Base-by-base conservation (phyloP, 768 basidiomycete species). In the Tricholoma saponaceum region DNA sequence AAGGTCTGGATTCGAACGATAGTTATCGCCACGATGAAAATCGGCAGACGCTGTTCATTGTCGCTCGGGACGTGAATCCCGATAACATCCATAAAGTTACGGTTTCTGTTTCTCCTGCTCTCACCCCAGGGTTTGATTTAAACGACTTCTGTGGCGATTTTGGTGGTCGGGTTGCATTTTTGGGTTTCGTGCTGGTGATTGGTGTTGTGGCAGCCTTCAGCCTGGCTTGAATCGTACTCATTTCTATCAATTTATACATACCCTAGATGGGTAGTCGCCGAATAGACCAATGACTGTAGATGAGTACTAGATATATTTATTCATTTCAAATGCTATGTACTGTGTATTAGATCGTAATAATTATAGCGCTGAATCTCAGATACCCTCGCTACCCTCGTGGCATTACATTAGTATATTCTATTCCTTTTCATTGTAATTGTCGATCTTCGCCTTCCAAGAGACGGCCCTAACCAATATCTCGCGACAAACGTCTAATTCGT, bases 31-130 rank as follows among this genome's bases (percentile, higher is more conserved):
- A 92, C 69, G 89, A 92, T 61, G 80, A 79, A 64, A 66, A 70
- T 26, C 76, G 81, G 33, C 93, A 95, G 70, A 93, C 92, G 1
- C 72, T 95, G 55, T 92, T 85, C 63, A 72, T 95, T 61, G 77
- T 86, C 12, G 72, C 76, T 2, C 62, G 64, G 13, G 72, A 80
- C 50, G 72, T 70, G 7, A 67, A 68, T 2, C 77, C 83, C 14
- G 79, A 81, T 4, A 74, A 70, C 57, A 70, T 63, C 25, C 82
- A 87, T 63, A 72, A 71, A 25, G 70, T 92, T 16, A 66, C 60
- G 1, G 83, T 93, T 12, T 75, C 78, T 9, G 68, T 92, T 12
- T 72, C 71, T 25, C 86, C 89, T 1, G 79, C 83, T 3, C 72
- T 81, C 5, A 70, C 67, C 8, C 73, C 78, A 0, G 62, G 73